Evolutionary conservation across 139 green algal genomes (phyloP).

Genomic region (Asterochloris sp.): DNA sequence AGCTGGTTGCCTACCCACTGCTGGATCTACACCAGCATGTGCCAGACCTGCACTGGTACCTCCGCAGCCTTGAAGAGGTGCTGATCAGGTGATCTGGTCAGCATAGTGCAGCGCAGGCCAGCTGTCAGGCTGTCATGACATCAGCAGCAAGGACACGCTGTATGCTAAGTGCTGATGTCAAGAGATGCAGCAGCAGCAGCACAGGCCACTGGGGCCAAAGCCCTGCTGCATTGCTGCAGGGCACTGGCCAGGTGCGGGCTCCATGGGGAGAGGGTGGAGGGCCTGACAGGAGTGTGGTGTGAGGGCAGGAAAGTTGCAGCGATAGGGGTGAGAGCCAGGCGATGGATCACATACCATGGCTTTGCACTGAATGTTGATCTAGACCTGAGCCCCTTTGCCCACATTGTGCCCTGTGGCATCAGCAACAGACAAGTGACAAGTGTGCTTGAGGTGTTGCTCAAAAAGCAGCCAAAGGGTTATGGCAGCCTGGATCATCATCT

Average conservation of each 20-base stretch:
- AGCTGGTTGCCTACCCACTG: conserved; percentile 80
- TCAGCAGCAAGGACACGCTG: neutral
- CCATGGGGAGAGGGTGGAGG: conserved; percentile 42
- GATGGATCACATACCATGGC: conserved; percentile 80
- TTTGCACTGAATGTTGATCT: conserved; percentile 71
- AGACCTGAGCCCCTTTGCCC: conserved; percentile 54
- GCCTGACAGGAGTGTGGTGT: conserved; percentile 78
- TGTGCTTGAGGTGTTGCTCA: conserved; percentile 17
- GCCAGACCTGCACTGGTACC: conserved; percentile 79
- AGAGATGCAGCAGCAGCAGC: neutral
- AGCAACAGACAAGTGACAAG: conserved; percentile 41
- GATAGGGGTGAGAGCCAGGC: conserved; percentile 61
- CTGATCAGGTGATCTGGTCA: conserved; percentile 33
- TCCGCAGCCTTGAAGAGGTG: conserved; percentile 58
- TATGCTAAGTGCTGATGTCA: neutral
- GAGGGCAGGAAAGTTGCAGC: conserved; percentile 66
- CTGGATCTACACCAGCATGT: conserved; percentile 54
- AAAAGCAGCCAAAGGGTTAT: neutral
- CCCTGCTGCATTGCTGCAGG: conserved; percentile 18
- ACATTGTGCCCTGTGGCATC: conserved; percentile 81
- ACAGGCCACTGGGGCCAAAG: neutral
- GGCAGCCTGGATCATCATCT: neutral
- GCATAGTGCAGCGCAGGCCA: neutral
- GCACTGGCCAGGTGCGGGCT: conserved; percentile 46
- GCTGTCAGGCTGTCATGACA: neutral